phyloP scores from a whole-genome alignment of 2,329 filamentous ascomycete species.

The Penicillium sp. region DNA sequence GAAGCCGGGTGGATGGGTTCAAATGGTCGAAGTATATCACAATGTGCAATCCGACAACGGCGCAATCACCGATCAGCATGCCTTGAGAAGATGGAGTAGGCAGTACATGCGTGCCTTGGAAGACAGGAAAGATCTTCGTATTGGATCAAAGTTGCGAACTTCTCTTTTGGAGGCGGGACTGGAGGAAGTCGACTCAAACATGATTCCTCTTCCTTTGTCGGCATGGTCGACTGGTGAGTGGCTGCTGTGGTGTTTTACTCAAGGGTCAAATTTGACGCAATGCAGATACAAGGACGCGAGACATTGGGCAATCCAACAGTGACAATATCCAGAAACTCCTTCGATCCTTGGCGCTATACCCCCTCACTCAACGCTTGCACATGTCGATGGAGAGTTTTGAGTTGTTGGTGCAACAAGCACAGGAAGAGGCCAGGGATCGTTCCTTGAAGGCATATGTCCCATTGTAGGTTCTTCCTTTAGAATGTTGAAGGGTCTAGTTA shows the following conservation, averaged over 20 bases:
- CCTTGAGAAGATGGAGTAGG: constrained; percentile 65
- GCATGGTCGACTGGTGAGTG: constrained; percentile 65
- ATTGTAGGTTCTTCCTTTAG: constrained; percentile 34
- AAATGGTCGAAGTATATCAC: constrained; percentile 84
- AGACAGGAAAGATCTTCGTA: constrained; percentile 65
- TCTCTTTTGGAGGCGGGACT: constrained; percentile 65
- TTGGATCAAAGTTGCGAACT: constrained; percentile 59
- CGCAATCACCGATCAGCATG: constrained; percentile 66
- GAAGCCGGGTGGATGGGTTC: constrained; percentile 77
- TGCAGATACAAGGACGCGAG: constrained; percentile 43
- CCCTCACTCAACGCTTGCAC: constrained; percentile 43
- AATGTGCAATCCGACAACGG: constrained; percentile 86
- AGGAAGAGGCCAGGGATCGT: constrained; percentile 37
- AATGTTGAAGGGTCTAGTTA: background rate
- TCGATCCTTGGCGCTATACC: constrained; percentile 44
- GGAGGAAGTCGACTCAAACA: constrained; percentile 63
- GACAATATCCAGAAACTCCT: constrained; percentile 40
- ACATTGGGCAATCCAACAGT: constrained; percentile 44
- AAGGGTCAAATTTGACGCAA: constrained; percentile 18
- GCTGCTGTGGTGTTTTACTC: background rate
- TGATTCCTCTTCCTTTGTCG: constrained; percentile 68
- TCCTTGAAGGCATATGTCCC: constrained; percentile 47
- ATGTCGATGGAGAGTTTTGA: constrained; percentile 43
- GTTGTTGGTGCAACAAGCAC: constrained; percentile 37
- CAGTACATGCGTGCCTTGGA: constrained; percentile 63